Conservation (phyloP, 805 yeast species). For the Scheffersomyces ergatensis region DNA sequence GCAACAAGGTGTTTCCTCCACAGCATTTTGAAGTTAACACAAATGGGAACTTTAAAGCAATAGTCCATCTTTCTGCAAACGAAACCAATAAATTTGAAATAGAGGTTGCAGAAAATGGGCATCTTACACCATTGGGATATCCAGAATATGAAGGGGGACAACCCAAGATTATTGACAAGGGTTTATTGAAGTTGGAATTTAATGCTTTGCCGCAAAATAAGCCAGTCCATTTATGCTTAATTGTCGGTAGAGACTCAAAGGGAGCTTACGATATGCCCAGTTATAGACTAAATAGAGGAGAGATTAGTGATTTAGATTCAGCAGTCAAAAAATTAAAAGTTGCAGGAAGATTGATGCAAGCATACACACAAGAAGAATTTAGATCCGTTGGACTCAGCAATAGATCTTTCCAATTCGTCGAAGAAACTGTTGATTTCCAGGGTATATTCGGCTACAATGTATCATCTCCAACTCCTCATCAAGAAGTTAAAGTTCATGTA, state of each 20-base stretch:
- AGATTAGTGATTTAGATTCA: slow-evolving; percentile 63
- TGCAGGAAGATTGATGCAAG: slow-evolving; percentile 87
- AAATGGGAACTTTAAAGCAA: slow-evolving; percentile 69
- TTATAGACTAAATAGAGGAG: slow-evolving; percentile 44
- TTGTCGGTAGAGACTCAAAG: slow-evolving; percentile 76
- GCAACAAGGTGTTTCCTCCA: slow-evolving; percentile 55
- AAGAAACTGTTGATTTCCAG: slow-evolving; percentile 38
- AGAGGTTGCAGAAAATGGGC: slow-evolving; percentile 43
- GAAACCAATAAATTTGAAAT: slow-evolving; percentile 51
- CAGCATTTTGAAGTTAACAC: slow-evolving; percentile 64
- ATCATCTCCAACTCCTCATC: slow-evolving; percentile 54
- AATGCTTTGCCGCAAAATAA: slow-evolving; percentile 61
- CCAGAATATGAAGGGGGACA: slow-evolving; percentile 12
- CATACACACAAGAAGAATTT: slow-evolving; percentile 91
- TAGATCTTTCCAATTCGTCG: slow-evolving; percentile 72
- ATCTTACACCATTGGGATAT: slow-evolving; percentile 24
- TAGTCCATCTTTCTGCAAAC: slow-evolving; percentile 71
- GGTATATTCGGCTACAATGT: slow-evolving; percentile 31
- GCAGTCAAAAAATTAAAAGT: slow-evolving; percentile 75
- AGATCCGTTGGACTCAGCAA: slow-evolving; percentile 71
- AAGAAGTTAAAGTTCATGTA: slow-evolving; percentile 75
- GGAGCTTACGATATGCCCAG: slow-evolving; percentile 68
- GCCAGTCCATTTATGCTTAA: slow-evolving; percentile 76
- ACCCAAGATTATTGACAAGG: slow-evolving; percentile 20
- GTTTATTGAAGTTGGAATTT: slow-evolving; percentile 19